phyloP scores from a whole-genome alignment of 306 rosid species.

The Prunus padus region DNA sequence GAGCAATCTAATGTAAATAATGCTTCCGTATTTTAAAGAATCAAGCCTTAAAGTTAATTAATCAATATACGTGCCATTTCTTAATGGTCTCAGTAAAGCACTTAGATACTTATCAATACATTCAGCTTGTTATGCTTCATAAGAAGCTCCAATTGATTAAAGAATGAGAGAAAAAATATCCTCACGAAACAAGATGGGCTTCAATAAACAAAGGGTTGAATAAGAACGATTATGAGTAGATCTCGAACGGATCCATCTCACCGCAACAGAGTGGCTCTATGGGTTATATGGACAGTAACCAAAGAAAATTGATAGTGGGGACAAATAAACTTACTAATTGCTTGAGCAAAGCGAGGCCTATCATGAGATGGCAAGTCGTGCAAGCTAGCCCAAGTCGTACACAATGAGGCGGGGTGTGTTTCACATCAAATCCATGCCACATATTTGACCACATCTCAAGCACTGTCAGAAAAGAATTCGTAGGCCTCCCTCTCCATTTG shows the following conservation, averaged over 20 bases:
- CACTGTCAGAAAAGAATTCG: too few species aligned
- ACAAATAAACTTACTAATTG: constrained; percentile 56
- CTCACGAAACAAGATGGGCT: background rate
- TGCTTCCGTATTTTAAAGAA: too few species aligned
- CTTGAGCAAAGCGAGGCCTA: constrained; percentile 76
- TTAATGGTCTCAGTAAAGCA: background rate
- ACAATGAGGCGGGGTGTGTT: constrained; percentile 81
- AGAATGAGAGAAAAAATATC: background rate
- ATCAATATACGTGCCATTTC: background rate
- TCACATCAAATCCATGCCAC: too few species aligned
- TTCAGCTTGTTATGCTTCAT: background rate
- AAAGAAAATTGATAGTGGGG: constrained; percentile 10
- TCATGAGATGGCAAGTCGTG: constrained; percentile 54
- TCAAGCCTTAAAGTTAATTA: background rate
- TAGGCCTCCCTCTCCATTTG: too few species aligned
- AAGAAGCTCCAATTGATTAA: background rate
- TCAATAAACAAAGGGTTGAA: background rate
- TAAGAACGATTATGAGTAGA: background rate
- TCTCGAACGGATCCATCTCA: background rate
- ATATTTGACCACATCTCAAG: too few species aligned
- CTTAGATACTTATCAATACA: too few species aligned
- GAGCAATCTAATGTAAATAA: background rate
- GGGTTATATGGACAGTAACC: background rate
- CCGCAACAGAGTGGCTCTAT: background rate
- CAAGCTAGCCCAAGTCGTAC: constrained; percentile 79